Evolutionary conservation across 2,329 filamentous ascomycete genomes (phyloP).

Genomic region (Penicillium sp.): DNA sequence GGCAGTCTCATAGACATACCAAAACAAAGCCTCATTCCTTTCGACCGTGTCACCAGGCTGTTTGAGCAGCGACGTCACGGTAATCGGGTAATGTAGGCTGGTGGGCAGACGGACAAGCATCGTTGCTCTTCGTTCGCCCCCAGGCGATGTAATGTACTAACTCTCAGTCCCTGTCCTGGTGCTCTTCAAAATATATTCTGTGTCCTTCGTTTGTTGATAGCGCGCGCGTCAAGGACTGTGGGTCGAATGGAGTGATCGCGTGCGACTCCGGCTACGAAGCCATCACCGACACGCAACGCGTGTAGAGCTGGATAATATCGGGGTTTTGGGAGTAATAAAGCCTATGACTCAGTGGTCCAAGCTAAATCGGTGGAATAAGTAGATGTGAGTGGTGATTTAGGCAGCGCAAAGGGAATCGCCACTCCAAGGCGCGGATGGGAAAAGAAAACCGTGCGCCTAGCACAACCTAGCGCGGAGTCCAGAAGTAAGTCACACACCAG

Average conservation of each 20-base stretch:
- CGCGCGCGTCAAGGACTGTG: conserved; percentile 7
- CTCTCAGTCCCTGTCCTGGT: background rate
- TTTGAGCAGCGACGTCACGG: conserved; percentile 75
- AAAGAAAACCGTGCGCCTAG: conserved; percentile 11
- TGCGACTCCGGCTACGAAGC: conserved; percentile 16
- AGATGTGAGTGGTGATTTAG: background rate
- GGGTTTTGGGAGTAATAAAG: too few species aligned
- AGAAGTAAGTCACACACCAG: conserved; percentile 7
- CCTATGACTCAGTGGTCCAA: background rate
- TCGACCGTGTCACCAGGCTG: conserved; percentile 63
- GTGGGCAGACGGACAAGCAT: conserved; percentile 44
- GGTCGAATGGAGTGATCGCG: conserved; percentile 16
- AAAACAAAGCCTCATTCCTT: conserved; percentile 68
- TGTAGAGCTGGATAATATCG: background rate
- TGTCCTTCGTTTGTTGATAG: background rate
- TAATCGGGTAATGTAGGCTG: conserved; percentile 82
- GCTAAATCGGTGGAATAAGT: background rate
- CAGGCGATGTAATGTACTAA: conserved; percentile 7
- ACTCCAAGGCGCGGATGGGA: conserved; percentile 10
- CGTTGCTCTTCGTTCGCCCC: conserved; percentile 14
- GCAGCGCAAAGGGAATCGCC: conserved; percentile 14
- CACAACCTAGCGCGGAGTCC: conserved; percentile 10
- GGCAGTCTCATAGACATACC: conserved; percentile 75
- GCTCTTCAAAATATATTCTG: background rate
- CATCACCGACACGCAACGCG: conserved; percentile 21